phyloP scores from a whole-genome alignment of 345 rosid genomes.

The Leavenworthia alabamica region DNA sequence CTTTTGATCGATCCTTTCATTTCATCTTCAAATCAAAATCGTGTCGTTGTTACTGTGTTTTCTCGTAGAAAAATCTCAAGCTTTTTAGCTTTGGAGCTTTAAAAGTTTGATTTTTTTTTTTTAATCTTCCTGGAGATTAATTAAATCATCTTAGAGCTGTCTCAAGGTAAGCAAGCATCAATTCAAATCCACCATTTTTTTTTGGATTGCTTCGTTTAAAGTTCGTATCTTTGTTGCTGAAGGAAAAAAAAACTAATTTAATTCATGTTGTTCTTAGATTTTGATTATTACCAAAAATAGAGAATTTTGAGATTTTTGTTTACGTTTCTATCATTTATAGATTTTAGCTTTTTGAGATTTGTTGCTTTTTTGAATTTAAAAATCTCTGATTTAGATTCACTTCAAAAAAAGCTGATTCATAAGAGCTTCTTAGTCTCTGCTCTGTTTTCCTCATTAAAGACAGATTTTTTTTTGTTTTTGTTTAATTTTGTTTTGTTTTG shows the following conservation, averaged over 20 bases:
- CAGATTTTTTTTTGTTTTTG: no score
- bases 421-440: neutral
- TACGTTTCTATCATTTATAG: neutral
- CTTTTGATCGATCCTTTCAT: neutral
- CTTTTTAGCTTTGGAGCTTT: conserved; percentile 10
- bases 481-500: no score
- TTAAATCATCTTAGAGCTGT: neutral
- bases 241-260: neutral
- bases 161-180: conserved; percentile 11
- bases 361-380: neutral
- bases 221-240: neutral
- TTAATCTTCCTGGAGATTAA: neutral
- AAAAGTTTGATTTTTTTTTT: neutral
- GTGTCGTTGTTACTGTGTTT: neutral
- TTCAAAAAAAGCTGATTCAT: conserved; percentile 1
- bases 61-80: conserved; percentile 2
- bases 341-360: conserved; percentile 3
- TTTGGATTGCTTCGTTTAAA: neutral
- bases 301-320: conserved; percentile 1
- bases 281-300: conserved; percentile 5
- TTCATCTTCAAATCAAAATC: conserved; percentile 1
- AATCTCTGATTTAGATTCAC: conserved; percentile 6
- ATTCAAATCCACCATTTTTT: conserved; percentile 17
- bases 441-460: neutral
- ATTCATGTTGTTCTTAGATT: neutral